Percentiles rank a stretch among this genome's conserved stretches.
These are phyloP conservation scores for Claviceps sp. DNA, from an alignment of 2,329 filamentous ascomycete genomes.

Conservation along the genomic window DNA sequence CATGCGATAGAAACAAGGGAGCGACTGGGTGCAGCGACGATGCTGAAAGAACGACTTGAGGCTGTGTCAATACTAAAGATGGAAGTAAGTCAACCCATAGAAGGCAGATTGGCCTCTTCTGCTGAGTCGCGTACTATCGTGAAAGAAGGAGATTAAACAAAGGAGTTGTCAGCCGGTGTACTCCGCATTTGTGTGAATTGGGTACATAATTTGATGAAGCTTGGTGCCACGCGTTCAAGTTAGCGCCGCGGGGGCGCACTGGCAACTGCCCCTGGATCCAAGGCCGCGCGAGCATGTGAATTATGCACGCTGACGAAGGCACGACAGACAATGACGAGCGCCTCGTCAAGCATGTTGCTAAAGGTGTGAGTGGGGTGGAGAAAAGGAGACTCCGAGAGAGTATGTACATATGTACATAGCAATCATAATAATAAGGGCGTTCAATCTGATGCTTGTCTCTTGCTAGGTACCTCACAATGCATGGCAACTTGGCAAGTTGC, in stretches of 20 bases:
- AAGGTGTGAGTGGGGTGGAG: no score
- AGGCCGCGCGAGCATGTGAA: not conserved
- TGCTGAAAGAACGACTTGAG: not conserved
- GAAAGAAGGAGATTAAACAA: not conserved
- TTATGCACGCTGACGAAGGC: not conserved
- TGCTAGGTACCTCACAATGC: no score
- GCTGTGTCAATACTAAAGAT: not conserved
- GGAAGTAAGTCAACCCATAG: not conserved
- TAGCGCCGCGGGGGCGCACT: not conserved
- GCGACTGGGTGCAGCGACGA: not conserved
- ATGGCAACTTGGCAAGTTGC: no score
- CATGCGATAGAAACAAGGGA: not conserved
- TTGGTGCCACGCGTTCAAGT: not conserved
- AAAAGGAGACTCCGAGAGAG: no score
- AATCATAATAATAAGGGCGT: no score
- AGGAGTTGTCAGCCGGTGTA: no score
- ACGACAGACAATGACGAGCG: no score
- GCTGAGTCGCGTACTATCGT: not conserved
- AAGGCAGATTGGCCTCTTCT: not conserved
- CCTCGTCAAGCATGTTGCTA: no score
- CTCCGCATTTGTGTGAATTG: no score
- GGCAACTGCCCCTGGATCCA: not conserved
- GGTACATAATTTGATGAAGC: no score
- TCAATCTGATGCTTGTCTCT: no score
- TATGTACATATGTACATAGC: no score